Base-by-base conservation (phyloP, 2,329 filamentous ascomycete genomes). In the Paraphaeosphaeria minitans region DNA sequence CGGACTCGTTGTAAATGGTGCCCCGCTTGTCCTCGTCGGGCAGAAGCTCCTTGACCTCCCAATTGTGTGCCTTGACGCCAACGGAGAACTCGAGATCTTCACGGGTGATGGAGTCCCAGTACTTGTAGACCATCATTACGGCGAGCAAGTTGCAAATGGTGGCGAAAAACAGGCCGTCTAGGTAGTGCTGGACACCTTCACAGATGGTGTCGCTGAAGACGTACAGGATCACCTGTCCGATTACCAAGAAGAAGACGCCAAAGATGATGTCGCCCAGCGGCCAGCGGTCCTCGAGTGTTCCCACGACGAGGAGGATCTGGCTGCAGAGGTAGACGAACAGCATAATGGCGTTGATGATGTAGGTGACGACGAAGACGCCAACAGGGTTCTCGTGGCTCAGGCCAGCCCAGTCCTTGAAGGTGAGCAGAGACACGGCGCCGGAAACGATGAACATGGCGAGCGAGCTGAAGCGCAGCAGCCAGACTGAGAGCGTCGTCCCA, bases 101-200 rank as follows among this genome's bases (percentile, higher is more conserved):
- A 74, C 91, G 93, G 22, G 95, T 99, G 77, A 99, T 99, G 16
- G 93, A 97, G 75, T 99, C 95, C 95, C 95, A 99, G 83, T 96
- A 99, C 93, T 99, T 99, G 85, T 99, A 99, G 39, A 99, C 89
- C 95, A 98, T 99, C 95, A 99, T 99, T 61, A 99, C 94, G 13
- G 89, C 92, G 45, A 99, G 82, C 46, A 99, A 80, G 74, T 99
- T 99, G 82, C 93, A 95, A 56, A 94, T 88, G 0, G 94, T 97
- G 4, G 93, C 92, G 73, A 99, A 93, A 81, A 98, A 96, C 49
- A 98, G 80, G 0, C 94, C 94, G 72, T 99, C 95, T 50, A 99
- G 80, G 75, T 98, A 99, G 77, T 99, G 95, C 78, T 92, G 88
- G 41, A 93, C 87, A 48, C 87, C 86, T 53, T 89, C 84, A 81